A percentile compares a stretch with the other conserved stretches of the same genome.
Evolutionary conservation across 139 green algal genomes (phyloP).

Genomic region (Pleodorina starrii): DNA sequence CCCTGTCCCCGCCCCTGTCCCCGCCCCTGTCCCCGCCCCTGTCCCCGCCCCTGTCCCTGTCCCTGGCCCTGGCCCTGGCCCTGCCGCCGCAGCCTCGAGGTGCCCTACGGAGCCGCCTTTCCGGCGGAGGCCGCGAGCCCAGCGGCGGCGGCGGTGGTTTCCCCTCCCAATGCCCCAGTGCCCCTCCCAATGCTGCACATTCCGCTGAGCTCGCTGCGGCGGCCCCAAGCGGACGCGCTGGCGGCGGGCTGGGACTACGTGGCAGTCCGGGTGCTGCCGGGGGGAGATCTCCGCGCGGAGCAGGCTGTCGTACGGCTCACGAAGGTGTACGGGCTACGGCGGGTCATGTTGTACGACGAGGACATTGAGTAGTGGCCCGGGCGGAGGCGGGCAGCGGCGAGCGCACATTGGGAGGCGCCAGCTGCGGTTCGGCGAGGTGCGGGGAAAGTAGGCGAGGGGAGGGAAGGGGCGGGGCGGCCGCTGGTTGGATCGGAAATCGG

Average conservation of each 20-base stretch:
- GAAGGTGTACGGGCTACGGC: constrained; percentile 13
- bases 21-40: background rate
- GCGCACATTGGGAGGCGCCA: no score
- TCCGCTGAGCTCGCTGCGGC: constrained; percentile 4
- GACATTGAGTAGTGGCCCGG: background rate
- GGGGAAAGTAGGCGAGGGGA: no score
- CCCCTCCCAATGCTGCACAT: no score
- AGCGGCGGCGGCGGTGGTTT: no score
- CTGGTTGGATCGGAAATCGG: no score
- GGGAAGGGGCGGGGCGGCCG: no score
- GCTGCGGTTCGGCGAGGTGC: no score
- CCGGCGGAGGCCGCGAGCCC: background rate
- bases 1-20: background rate
- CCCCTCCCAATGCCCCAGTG: no score
- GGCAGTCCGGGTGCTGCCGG: background rate
- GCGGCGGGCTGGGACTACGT: background rate
- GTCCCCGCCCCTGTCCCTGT: background rate
- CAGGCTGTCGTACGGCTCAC: constrained; percentile 45
- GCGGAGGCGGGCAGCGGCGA: no score
- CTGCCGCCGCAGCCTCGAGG: background rate
- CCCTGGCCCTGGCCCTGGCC: background rate
- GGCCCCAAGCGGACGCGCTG: constrained; percentile 14
- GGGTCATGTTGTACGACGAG: constrained; percentile 35
- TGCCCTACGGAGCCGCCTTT: background rate
- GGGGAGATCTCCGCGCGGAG: constrained; percentile 11